Percentiles rank a stretch among this genome's conserved stretches.
phyloP scores from a whole-genome alignment of 306 rosid species.

The Carpinus fangiana region DNA sequence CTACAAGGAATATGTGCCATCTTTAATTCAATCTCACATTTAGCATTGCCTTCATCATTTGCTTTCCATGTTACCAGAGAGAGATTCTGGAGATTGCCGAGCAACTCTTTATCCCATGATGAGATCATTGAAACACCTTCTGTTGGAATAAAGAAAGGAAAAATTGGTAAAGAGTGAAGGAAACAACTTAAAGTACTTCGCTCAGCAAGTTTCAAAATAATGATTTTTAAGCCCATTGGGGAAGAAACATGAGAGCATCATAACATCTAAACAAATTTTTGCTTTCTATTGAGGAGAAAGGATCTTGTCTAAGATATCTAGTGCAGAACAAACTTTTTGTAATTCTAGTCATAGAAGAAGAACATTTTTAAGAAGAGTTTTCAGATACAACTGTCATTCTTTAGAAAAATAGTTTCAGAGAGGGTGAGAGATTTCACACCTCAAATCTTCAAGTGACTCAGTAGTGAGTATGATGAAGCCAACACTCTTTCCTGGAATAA shows the following conservation, averaged over 20 bases:
- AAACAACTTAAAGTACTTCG: not conserved
- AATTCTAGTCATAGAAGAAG: not conserved
- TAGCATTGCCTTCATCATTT: too few species aligned
- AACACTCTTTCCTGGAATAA: too few species aligned
- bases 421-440: constrained; percentile 42
- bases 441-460: constrained; percentile 49
- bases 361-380: not conserved
- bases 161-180: not conserved
- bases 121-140: constrained; percentile 36
- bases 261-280: too few species aligned
- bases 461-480: not conserved
- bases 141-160: constrained; percentile 9
- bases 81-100: constrained; percentile 59
- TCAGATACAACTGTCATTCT: not conserved
- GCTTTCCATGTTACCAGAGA: constrained; percentile 72
- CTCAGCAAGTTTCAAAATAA: too few species aligned
- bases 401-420: not conserved
- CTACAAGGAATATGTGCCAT: too few species aligned
- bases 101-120: constrained; percentile 42
- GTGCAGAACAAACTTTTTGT: too few species aligned
- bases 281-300: not conserved
- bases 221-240: too few species aligned
- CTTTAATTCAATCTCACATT: too few species aligned
- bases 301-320: not conserved
- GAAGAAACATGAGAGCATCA: too few species aligned